A percentile compares a stretch with the other conserved stretches of the same genome.
Conservation (phyloP, 2,329 filamentous ascomycete genomes). For the Fusarium austroafricanum region DNA sequence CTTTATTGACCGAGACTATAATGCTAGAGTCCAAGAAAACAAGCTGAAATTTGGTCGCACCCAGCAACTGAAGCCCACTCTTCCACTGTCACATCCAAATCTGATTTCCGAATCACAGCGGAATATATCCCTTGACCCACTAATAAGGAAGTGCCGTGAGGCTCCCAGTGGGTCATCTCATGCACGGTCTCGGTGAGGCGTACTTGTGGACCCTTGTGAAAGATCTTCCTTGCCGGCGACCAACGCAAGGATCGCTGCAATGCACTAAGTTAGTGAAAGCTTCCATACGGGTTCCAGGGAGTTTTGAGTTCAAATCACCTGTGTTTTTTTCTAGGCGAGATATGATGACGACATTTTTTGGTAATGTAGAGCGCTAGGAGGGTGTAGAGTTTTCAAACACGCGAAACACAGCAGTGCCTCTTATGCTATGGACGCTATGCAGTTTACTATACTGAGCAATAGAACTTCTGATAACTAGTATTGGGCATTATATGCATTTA, state of each 20-base stretch:
- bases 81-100: not conserved
- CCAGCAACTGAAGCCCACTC: not conserved
- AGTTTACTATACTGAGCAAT: not conserved
- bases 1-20: not conserved
- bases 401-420: not conserved
- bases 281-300: slow-evolving; percentile 8
- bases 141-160: slow-evolving; percentile 22
- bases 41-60: not conserved
- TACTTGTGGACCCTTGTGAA: slow-evolving; percentile 3
- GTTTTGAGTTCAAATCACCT: not conserved
- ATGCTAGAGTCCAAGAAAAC: not conserved
- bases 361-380: not conserved
- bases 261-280: slow-evolving; percentile 9
- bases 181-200: slow-evolving; percentile 23
- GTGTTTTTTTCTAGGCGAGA: not conserved
- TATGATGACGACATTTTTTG: slow-evolving; percentile 16
- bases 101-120: not conserved
- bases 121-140: slow-evolving; percentile 15
- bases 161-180: slow-evolving; percentile 14
- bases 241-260: slow-evolving; percentile 1
- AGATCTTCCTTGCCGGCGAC: slow-evolving; percentile 14
- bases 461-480: not conserved
- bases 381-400: not conserved
- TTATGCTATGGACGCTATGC: not conserved
- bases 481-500: not conserved